phyloP scores from a whole-genome alignment of 2,329 filamentous ascomycete species.

The Ophiosphaerella korrae region DNA sequence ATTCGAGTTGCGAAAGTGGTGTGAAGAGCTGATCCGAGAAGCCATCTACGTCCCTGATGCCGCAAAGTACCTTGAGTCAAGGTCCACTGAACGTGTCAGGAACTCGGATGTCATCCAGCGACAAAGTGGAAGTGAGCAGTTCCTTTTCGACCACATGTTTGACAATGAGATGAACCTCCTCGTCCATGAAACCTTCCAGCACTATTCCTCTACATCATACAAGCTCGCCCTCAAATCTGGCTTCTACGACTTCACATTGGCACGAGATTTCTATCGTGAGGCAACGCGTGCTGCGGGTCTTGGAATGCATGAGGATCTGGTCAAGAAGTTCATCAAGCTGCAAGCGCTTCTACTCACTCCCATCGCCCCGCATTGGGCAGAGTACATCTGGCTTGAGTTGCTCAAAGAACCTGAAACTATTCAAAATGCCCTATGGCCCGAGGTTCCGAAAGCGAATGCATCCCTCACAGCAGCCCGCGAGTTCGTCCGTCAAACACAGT shows the following conservation, averaged over 20 bases:
- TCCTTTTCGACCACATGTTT: conserved; percentile 87
- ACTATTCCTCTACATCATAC: conserved; percentile 66
- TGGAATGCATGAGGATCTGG: conserved; percentile 83
- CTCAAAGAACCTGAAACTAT: conserved; percentile 76
- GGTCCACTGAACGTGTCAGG: conserved; percentile 52
- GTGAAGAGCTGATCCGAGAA: conserved; percentile 79
- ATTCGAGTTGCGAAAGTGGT: conserved; percentile 86
- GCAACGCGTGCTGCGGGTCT: conserved; percentile 75
- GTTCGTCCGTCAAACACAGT: conserved; percentile 76
- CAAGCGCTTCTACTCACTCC: conserved; percentile 83
- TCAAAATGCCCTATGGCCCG: conserved; percentile 78
- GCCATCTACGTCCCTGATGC: conserved; percentile 51
- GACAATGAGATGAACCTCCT: conserved; percentile 89
- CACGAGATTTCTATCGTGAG: conserved; percentile 90
- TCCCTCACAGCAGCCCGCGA: conserved; percentile 76
- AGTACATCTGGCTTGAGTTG: conserved; percentile 92
- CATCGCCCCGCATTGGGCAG: conserved; percentile 90
- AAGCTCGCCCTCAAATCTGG: conserved; percentile 58
- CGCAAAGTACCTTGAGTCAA: conserved; percentile 50
- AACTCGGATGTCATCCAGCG: conserved; percentile 68
- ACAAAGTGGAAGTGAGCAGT: conserved; percentile 65
- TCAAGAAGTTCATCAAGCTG: conserved; percentile 81
- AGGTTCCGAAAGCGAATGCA: conserved; percentile 67
- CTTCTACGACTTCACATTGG: conserved; percentile 88
- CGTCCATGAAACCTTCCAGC: conserved; percentile 75